A percentile compares a stretch with the other conserved stretches of the same genome.
phyloP scores from a whole-genome alignment of 1,284 basidiomycete genomes.

The Malassezia furfur region DNA sequence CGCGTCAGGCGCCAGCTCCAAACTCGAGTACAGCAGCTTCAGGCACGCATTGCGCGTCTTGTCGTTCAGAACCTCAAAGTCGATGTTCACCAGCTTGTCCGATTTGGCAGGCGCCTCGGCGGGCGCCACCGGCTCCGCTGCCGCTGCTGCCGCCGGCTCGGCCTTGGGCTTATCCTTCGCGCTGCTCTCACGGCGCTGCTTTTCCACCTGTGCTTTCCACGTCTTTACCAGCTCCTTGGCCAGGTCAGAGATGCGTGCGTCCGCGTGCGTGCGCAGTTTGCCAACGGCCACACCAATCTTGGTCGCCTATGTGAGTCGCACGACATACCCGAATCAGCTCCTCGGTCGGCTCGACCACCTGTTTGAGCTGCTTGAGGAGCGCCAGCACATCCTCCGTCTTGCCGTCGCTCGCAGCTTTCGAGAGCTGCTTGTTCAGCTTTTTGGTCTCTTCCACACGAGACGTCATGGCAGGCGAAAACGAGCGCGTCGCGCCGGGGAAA shows the following conservation, averaged over 20 bases:
- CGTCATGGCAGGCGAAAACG: slow-evolving; percentile 6
- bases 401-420: slow-evolving; percentile 23
- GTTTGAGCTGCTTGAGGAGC: slow-evolving; percentile 66
- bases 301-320: slow-evolving; percentile 38
- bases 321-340: slow-evolving; percentile 61
- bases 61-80: slow-evolving; percentile 49
- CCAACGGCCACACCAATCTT: slow-evolving; percentile 82
- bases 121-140: slow-evolving; percentile 4
- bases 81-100: slow-evolving; percentile 21
- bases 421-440: slow-evolving; percentile 30
- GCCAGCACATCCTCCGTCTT: slow-evolving; percentile 60
- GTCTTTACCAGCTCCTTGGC: slow-evolving; percentile 78
- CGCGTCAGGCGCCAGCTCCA: slow-evolving; percentile 51
- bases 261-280: slow-evolving; percentile 68
- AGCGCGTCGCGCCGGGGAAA: slow-evolving; percentile 5
- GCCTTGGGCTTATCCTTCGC: slow-evolving; percentile 51
- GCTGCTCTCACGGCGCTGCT: slow-evolving; percentile 23
- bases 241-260: slow-evolving; percentile 65
- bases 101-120: slow-evolving; percentile 3
- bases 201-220: slow-evolving; percentile 43
- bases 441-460: slow-evolving; percentile 26
- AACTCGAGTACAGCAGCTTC: slow-evolving; percentile 80
- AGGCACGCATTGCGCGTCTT: slow-evolving; percentile 76
- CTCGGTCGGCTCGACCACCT: slow-evolving; percentile 72
- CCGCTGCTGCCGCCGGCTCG: slow-evolving; percentile 1